phyloP scores from a whole-genome alignment of 1,139 yeast genomes.

The Lizanozyma gosingica region DNA sequence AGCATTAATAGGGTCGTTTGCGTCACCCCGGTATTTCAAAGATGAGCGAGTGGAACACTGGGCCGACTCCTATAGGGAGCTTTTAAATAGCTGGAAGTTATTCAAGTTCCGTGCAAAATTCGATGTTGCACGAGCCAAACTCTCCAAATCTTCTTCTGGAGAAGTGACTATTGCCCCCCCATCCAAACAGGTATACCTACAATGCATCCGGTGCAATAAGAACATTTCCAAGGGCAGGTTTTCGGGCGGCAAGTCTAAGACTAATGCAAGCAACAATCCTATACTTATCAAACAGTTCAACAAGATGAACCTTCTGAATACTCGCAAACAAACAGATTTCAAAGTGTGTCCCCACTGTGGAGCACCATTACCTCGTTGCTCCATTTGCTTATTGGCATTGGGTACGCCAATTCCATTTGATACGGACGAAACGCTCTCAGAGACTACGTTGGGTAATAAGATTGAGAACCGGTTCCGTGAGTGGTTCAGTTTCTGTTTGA shows the following conservation, averaged over 20 bases:
- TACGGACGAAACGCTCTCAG: constrained; percentile 11
- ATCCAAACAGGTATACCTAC: constrained; percentile 71
- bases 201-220: constrained; percentile 77
- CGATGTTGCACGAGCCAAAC: constrained; percentile 67
- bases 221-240: constrained; percentile 37
- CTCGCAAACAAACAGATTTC: constrained; percentile 15
- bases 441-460: constrained; percentile 10
- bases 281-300: constrained; percentile 31
- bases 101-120: constrained; percentile 74
- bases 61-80: constrained; percentile 64
- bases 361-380: constrained; percentile 83
- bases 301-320: constrained; percentile 15
- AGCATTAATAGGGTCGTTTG: constrained; percentile 69
- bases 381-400: constrained; percentile 73
- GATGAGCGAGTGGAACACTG: constrained; percentile 69
- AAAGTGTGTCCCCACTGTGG: constrained; percentile 78
- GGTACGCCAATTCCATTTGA: constrained; percentile 60
- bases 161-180: constrained; percentile 39
- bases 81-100: constrained; percentile 79
- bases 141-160: constrained; percentile 49
- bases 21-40: constrained; percentile 71
- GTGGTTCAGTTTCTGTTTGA: constrained; percentile 87
- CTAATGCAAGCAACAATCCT: constrained; percentile 14
- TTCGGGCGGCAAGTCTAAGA: neutral
- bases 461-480: constrained; percentile 40